phyloP scores from a whole-genome alignment of 164 flowering plant species.

The Umbilicus rupestris region DNA sequence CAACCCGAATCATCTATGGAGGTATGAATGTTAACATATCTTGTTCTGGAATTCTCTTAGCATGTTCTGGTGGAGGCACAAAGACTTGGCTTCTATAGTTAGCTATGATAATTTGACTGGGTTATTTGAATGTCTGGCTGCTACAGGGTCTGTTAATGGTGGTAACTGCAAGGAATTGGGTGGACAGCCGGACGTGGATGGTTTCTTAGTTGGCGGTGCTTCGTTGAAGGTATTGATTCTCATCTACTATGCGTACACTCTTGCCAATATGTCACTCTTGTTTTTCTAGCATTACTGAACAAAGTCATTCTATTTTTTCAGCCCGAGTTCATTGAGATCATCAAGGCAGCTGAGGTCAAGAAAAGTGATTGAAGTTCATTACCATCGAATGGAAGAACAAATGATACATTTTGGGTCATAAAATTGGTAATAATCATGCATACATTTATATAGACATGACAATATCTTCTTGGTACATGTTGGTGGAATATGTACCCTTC shows the following conservation, averaged over 20 bases:
- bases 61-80: background rate
- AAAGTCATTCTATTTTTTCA: conserved; percentile 15
- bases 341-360: conserved; percentile 67
- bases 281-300: background rate
- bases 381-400: background rate
- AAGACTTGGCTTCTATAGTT: background rate
- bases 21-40: conserved; percentile 29
- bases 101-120: background rate
- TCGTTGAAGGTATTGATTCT: conserved; percentile 48
- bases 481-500: background rate
- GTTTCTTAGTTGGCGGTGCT: conserved; percentile 91
- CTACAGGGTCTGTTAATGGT: conserved; percentile 71
- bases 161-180: conserved; percentile 78
- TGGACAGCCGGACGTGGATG: conserved; percentile 68
- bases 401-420: background rate
- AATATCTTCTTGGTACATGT: background rate
- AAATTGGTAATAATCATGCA: background rate
- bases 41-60: background rate
- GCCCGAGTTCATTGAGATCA: conserved; percentile 81
- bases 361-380: conserved; percentile 21
- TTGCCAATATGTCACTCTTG: background rate
- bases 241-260: conserved; percentile 10
- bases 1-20: conserved; percentile 85
- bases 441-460: background rate
- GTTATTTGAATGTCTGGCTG: background rate